Percentiles rank a stretch among this genome's conserved stretches.
These are phyloP conservation scores for Cymodocea nodosa DNA, from an alignment of 116 monocot genomes.

Conservation along the genomic window DNA sequence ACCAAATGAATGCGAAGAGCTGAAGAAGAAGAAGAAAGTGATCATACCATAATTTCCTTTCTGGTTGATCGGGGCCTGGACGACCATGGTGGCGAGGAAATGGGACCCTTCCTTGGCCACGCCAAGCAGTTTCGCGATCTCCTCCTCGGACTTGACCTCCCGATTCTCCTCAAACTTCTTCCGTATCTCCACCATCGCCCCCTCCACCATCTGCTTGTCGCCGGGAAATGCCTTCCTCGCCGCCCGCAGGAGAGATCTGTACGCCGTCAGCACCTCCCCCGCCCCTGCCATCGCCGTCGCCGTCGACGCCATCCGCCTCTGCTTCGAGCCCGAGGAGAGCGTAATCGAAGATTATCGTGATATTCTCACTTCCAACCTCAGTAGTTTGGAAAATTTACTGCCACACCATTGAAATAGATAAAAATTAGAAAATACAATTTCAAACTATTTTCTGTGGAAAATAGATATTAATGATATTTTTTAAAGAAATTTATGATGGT, in stretches of 20 bases:
- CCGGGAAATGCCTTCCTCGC: slow-evolving; percentile 80
- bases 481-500: no score
- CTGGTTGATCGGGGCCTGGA: slow-evolving; percentile 57
- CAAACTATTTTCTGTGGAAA: no score
- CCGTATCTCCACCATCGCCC: slow-evolving; percentile 72
- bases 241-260: slow-evolving; percentile 71
- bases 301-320: background rate
- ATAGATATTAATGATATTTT: no score
- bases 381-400: no score
- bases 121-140: slow-evolving; percentile 39
- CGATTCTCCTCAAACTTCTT: slow-evolving; percentile 78
- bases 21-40: background rate
- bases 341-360: no score
- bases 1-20: background rate
- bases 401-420: no score
- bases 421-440: no score
- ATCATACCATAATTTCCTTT: slow-evolving; percentile 54
- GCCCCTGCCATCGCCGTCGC: slow-evolving; percentile 4
- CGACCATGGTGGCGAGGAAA: slow-evolving; percentile 84
- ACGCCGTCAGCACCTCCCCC: slow-evolving; percentile 48
- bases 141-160: slow-evolving; percentile 27
- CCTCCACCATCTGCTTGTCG: slow-evolving; percentile 54
- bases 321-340: no score
- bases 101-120: slow-evolving; percentile 77
- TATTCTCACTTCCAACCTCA: no score